Percentiles rank a stretch among this genome's conserved stretches.
Evolutionary conservation across 495 filamentous ascomycete species (phyloP).

Genomic region (Penicillium manginii): DNA sequence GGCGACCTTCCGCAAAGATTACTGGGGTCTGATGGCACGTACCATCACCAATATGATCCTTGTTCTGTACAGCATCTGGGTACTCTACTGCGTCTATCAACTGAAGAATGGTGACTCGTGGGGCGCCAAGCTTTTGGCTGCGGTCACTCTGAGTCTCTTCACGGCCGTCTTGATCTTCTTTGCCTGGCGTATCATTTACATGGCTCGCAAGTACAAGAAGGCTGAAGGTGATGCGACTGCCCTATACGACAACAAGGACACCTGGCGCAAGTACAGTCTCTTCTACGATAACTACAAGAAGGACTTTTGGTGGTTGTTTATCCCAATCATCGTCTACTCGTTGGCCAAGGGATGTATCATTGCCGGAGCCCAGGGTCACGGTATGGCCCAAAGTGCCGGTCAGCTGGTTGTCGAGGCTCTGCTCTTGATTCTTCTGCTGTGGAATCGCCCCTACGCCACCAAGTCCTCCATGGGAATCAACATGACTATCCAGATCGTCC

Average conservation of each 20-base stretch:
- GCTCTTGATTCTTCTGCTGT: constrained; percentile 71
- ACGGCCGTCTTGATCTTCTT: constrained; percentile 80
- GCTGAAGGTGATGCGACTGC: constrained; percentile 71
- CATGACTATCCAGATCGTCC: constrained; percentile 89
- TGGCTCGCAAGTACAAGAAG: constrained; percentile 74
- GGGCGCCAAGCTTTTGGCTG: constrained; percentile 88
- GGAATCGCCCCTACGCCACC: constrained; percentile 83
- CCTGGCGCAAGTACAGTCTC: constrained; percentile 92
- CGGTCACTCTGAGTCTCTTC: constrained; percentile 77
- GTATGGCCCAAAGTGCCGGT: constrained; percentile 75
- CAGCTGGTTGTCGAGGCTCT: constrained; percentile 81
- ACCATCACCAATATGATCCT: constrained; percentile 92
- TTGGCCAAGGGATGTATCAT: constrained; percentile 88
- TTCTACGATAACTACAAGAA: constrained; percentile 97
- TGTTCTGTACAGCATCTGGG: constrained; percentile 92
- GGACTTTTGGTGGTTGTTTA: constrained; percentile 95
- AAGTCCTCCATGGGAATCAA: constrained; percentile 91
- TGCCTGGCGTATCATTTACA: constrained; percentile 76
- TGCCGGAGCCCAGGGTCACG: constrained; percentile 85
- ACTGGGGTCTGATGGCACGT: constrained; percentile 88
- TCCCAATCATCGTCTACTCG: constrained; percentile 90
- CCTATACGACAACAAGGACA: constrained; percentile 86
- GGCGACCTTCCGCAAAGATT: constrained; percentile 86
- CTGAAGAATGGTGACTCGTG: constrained; percentile 94
- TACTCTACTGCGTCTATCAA: constrained; percentile 94